Evolutionary conservation across 2,329 filamentous ascomycete species (phyloP).

Genomic region (Alternaria brassicicola): DNA sequence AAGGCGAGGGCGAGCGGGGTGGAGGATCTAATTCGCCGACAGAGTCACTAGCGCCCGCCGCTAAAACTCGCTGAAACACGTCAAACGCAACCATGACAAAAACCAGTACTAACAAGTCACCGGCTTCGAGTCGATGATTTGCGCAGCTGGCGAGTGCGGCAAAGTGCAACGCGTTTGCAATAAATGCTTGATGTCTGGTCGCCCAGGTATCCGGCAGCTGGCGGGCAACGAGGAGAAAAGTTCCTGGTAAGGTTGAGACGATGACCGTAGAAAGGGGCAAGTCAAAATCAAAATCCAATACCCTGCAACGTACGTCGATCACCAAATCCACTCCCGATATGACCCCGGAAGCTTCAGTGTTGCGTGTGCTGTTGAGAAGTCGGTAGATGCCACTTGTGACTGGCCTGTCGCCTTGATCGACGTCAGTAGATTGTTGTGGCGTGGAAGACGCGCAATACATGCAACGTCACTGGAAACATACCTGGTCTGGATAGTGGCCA

Average conservation of each 20-base stretch:
- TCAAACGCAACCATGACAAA: conserved; percentile 45
- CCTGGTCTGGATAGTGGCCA: conserved; percentile 9
- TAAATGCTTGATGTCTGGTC: conserved; percentile 26
- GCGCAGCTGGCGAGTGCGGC: conserved; percentile 32
- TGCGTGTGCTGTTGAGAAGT: conserved; percentile 18
- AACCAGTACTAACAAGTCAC: conserved; percentile 32
- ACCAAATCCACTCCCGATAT: conserved; percentile 16
- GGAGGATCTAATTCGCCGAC: conserved; percentile 23
- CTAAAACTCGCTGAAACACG: conserved; percentile 30
- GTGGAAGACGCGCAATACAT: not conserved
- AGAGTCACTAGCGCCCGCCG: conserved; percentile 16
- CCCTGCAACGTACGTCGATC: conserved; percentile 19
- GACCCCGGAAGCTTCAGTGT: conserved; percentile 11
- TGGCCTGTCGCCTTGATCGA: conserved; percentile 21
- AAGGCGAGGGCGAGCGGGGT: conserved; percentile 19
- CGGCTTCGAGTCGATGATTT: conserved; percentile 23
- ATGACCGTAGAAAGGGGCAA: conserved; percentile 27
- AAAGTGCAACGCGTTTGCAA: conserved; percentile 30
- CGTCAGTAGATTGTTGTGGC: conserved; percentile 6
- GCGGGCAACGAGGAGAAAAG: conserved; percentile 22
- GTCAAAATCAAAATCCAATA: conserved; percentile 22
- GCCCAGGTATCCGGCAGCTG: conserved; percentile 28
- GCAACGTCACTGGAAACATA: not conserved
- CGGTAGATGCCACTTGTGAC: conserved; percentile 16
- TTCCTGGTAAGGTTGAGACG: conserved; percentile 27